Percentiles rank a stretch among this genome's conserved stretches.
phyloP scores from a whole-genome alignment of 345 rosid genomes.

The Anacardium occidentale region DNA sequence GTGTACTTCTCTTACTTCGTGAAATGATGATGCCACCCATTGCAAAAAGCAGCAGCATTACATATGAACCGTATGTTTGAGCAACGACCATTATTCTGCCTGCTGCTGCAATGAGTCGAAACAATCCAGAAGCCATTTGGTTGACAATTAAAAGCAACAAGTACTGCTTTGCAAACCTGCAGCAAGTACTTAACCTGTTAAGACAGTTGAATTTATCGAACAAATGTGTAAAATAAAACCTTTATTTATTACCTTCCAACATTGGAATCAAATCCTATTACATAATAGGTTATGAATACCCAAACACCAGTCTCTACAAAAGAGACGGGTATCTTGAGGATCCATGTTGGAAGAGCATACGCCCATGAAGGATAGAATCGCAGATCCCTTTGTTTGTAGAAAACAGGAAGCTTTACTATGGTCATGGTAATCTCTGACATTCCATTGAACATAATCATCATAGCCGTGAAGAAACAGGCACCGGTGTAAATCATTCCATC shows the following conservation, averaged over 20 bases:
- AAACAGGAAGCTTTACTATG: slow-evolving; percentile 77
- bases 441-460: slow-evolving; percentile 58
- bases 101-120: slow-evolving; percentile 50
- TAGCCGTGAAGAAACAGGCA: slow-evolving; percentile 62
- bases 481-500: slow-evolving; percentile 65
- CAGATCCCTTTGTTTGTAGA: slow-evolving; percentile 79
- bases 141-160: slow-evolving; percentile 46
- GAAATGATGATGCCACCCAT: slow-evolving; percentile 70
- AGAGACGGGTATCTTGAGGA: slow-evolving; percentile 68
- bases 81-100: slow-evolving; percentile 71
- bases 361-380: slow-evolving; percentile 80
- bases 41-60: slow-evolving; percentile 48
- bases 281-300: slow-evolving; percentile 67
- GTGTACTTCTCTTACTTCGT: slow-evolving; percentile 30
- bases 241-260: slow-evolving; percentile 53
- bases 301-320: slow-evolving; percentile 59
- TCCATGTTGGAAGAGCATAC: slow-evolving; percentile 77
- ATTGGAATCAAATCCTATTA: slow-evolving; percentile 71
- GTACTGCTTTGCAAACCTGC: slow-evolving; percentile 69
- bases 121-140: slow-evolving; percentile 69
- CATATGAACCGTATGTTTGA: slow-evolving; percentile 62
- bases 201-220: neutral
- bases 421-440: slow-evolving; percentile 75
- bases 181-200: neutral
- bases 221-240: neutral